Percentiles rank a stretch among this genome's conserved stretches.
Conservation (phyloP, 139 green algal genomes). For the Tetraselmis striata region DNA sequence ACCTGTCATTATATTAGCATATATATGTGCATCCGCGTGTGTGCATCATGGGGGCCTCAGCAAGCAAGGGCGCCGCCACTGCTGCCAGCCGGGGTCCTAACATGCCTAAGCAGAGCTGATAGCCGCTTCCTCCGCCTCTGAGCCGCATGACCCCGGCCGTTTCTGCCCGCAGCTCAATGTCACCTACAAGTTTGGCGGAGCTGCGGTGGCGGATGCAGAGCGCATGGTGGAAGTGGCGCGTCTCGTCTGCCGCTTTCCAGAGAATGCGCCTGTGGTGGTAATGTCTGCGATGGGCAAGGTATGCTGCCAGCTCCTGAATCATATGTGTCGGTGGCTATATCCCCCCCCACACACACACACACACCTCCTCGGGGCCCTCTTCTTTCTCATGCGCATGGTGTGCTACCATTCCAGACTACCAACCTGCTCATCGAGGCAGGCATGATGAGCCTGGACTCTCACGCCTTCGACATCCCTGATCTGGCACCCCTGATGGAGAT, state of each 20-base stretch:
- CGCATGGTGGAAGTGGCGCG: conserved; percentile 89
- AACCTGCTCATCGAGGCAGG: conserved; percentile 89
- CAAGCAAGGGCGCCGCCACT: too few relatives aligned
- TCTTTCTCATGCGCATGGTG: too few relatives aligned
- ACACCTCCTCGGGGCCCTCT: neutral
- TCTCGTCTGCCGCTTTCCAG: conserved; percentile 82
- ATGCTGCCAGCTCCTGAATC: neutral
- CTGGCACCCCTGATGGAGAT: conserved; percentile 60
- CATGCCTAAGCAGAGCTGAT: too few relatives aligned
- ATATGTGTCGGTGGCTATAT: neutral
- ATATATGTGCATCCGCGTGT: too few relatives aligned
- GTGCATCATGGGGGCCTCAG: too few relatives aligned
- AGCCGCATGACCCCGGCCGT: too few relatives aligned
- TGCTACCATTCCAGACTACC: conserved; percentile 65
- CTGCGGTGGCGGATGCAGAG: conserved; percentile 81
- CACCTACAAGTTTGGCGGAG: conserved; percentile 97
- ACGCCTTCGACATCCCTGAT: conserved; percentile 36
- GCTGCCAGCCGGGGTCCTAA: too few relatives aligned
- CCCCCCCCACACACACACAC: neutral
- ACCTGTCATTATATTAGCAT: too few relatives aligned
- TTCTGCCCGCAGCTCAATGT: conserved; percentile 54
- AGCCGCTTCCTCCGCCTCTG: too few relatives aligned
- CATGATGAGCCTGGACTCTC: conserved; percentile 58
- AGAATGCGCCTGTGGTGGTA: conserved; percentile 84
- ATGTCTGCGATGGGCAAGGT: conserved; percentile 98